A percentile compares a stretch with the other conserved stretches of the same genome.
Evolutionary conservation across 176 grass and related monocot genomes (phyloP).

Genomic region (Chloris gayana): DNA sequence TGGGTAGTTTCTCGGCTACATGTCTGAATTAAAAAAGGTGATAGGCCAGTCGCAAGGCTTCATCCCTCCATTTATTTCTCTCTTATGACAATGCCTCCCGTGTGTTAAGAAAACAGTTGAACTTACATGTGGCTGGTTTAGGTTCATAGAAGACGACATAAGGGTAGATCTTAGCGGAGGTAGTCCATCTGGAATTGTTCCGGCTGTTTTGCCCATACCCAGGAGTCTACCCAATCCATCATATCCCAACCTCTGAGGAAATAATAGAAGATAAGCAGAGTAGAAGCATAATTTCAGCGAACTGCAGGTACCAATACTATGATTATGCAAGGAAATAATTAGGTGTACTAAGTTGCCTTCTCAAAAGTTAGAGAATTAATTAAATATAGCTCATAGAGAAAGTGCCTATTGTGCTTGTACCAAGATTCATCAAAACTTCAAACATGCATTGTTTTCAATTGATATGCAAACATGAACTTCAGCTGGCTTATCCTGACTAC

Average conservation of each 20-base stretch:
- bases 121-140: slow-evolving; percentile 78
- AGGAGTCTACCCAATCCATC: slow-evolving; percentile 71
- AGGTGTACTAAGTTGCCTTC: background rate
- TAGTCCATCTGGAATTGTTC: slow-evolving; percentile 72
- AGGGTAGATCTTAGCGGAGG: slow-evolving; percentile 76
- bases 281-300: slow-evolving; percentile 5
- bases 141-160: slow-evolving; percentile 65
- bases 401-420: background rate
- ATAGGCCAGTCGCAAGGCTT: background rate
- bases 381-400: slow-evolving; percentile 22
- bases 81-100: background rate
- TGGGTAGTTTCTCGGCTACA: background rate
- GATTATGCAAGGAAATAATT: slow-evolving; percentile 23
- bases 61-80: background rate
- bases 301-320: slow-evolving; percentile 4
- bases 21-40: background rate
- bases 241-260: slow-evolving; percentile 60
- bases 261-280: slow-evolving; percentile 25
- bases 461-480: background rate
- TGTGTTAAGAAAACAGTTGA: background rate
- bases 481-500: background rate
- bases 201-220: slow-evolving; percentile 65
- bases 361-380: background rate
- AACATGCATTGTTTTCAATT: background rate
- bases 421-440: background rate